Evolutionary conservation across 1,139 yeast species (phyloP).

Genomic region (Zygoascus hellenicus): DNA sequence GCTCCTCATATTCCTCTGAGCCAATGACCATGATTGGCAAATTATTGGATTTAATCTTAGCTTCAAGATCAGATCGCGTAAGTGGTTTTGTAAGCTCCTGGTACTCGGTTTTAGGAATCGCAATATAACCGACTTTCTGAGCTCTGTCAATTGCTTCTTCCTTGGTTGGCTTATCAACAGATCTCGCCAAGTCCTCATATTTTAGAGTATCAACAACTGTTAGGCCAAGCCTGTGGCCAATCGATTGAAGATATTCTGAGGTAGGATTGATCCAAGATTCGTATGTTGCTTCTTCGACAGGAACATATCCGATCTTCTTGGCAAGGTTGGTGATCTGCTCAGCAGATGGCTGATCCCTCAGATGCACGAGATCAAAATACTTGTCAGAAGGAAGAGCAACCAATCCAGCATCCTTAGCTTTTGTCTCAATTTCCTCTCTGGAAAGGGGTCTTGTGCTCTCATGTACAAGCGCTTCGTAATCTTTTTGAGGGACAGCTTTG

Average conservation of each 20-base stretch:
- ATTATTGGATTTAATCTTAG: constrained; percentile 26
- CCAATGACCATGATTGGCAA: constrained; percentile 33
- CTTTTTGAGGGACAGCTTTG: constrained; percentile 14
- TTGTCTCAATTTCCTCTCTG: constrained; percentile 18
- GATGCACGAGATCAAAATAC: constrained; percentile 22
- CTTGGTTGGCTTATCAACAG: constrained; percentile 26
- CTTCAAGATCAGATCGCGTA: constrained; percentile 12
- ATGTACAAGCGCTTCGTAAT: constrained; percentile 10
- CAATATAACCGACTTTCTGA: constrained; percentile 20
- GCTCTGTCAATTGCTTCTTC: constrained; percentile 25
- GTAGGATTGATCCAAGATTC: constrained; percentile 17
- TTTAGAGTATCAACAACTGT: constrained; percentile 21
- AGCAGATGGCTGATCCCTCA: constrained; percentile 17
- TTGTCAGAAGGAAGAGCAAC: constrained; percentile 22
- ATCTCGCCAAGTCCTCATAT: constrained; percentile 20
- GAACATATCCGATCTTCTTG: constrained; percentile 27
- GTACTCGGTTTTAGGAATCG: constrained; percentile 33
- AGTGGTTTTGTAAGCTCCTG: constrained; percentile 21
- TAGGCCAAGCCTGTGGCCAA: constrained; percentile 20
- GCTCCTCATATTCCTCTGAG: constrained; percentile 21
- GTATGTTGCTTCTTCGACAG: constrained; percentile 26
- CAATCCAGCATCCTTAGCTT: constrained; percentile 22
- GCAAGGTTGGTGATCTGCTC: constrained; percentile 37
- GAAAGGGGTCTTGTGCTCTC: constrained; percentile 13
- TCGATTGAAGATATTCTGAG: constrained; percentile 16